Conservation (phyloP, 2,329 filamentous ascomycete species). For the Clonostachys rhizophaga region DNA sequence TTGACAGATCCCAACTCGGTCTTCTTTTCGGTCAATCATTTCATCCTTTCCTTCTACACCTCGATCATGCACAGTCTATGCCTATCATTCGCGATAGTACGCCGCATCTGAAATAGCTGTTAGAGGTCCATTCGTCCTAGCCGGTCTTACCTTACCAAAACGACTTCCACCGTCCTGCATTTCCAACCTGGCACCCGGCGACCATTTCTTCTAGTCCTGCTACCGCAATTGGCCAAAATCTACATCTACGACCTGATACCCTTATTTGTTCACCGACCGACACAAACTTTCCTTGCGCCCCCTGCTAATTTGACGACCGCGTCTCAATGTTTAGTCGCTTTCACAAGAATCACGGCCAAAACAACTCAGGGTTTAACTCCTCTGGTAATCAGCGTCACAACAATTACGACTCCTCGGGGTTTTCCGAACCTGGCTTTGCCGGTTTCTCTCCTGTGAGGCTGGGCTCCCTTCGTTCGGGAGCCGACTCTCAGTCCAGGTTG, state of each 20-base stretch:
- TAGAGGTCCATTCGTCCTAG: too few relatives aligned
- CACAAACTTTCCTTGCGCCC: slow-evolving; percentile 1
- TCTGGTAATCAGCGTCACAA: slow-evolving; percentile 2
- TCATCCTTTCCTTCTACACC: too few relatives aligned
- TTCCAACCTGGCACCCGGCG: too few relatives aligned
- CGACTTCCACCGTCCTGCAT: too few relatives aligned
- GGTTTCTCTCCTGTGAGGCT: not conserved
- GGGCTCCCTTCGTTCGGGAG: not conserved
- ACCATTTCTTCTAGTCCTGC: not conserved
- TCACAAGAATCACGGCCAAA: slow-evolving; percentile 17
- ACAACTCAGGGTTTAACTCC: slow-evolving; percentile 7
- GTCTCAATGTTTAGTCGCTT: slow-evolving; percentile 31
- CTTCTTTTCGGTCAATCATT: too few relatives aligned
- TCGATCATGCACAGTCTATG: too few relatives aligned
- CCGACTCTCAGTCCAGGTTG: not conserved
- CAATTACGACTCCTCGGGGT: not conserved
- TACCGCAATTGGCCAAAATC: not conserved
- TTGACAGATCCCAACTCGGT: too few relatives aligned
- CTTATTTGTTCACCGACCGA: not conserved
- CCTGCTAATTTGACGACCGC: not conserved
- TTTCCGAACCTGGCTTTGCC: not conserved
- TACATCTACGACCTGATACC: not conserved
- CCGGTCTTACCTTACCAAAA: too few relatives aligned
- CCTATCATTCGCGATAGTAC: too few relatives aligned
- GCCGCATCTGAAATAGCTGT: too few relatives aligned